Evolutionary conservation across 495 filamentous ascomycete species (phyloP).

Genomic region (Aspergillus campestris): DNA sequence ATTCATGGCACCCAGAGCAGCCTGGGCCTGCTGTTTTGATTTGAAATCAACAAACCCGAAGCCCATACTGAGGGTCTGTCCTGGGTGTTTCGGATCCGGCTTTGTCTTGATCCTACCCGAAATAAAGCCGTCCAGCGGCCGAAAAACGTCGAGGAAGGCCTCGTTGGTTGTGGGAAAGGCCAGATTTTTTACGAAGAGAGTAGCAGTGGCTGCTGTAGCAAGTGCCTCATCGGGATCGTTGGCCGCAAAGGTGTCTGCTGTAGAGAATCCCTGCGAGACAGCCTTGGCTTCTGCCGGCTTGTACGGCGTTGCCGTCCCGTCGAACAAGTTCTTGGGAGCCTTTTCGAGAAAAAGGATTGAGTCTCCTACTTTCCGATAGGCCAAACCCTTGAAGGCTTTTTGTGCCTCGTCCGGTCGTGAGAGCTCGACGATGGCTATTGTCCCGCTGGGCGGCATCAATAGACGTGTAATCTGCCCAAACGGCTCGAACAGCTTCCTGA

Average conservation of each 20-base stretch:
- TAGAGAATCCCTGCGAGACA: slow-evolving; percentile 43
- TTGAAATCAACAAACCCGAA: slow-evolving; percentile 92
- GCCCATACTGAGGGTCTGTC: slow-evolving; percentile 84
- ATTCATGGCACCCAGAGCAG: slow-evolving; percentile 76
- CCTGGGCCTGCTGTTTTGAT: slow-evolving; percentile 64
- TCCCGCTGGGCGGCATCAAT: slow-evolving; percentile 85
- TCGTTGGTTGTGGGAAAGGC: slow-evolving; percentile 82
- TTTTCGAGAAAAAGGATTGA: slow-evolving; percentile 91
- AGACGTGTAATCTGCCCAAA: slow-evolving; percentile 63
- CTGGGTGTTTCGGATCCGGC: slow-evolving; percentile 73
- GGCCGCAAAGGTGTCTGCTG: slow-evolving; percentile 46
- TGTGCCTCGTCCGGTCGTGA: slow-evolving; percentile 65
- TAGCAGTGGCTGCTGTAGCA: slow-evolving; percentile 64
- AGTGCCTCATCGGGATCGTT: slow-evolving; percentile 42
- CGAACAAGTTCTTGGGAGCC: slow-evolving; percentile 77
- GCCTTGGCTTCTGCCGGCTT: slow-evolving; percentile 28
- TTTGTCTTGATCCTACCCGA: slow-evolving; percentile 83
- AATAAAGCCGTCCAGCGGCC: slow-evolving; percentile 73
- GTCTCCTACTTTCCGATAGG: slow-evolving; percentile 84
- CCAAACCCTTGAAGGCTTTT: slow-evolving; percentile 70
- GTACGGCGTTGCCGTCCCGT: slow-evolving; percentile 22
- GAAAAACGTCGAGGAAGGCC: slow-evolving; percentile 63
- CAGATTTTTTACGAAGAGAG: slow-evolving; percentile 87
- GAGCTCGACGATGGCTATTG: slow-evolving; percentile 89
- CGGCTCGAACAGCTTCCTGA: slow-evolving; percentile 42